These are phyloP conservation scores for Epichloe elymi DNA, from an alignment of 2,329 filamentous ascomycete genomes.

Conservation along the genomic window DNA sequence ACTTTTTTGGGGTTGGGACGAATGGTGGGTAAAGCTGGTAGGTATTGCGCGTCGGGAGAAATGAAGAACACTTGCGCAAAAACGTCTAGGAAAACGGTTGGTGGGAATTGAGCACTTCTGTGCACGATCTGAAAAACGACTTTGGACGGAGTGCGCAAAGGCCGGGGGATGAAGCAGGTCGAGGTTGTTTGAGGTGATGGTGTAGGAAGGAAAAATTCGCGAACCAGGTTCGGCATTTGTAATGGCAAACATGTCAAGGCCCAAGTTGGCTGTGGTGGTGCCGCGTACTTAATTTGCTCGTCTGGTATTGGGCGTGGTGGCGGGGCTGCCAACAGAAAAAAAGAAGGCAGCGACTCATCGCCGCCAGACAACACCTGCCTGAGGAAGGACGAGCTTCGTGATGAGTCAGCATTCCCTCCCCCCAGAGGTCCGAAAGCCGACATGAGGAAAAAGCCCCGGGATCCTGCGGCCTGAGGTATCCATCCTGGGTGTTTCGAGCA, in stretches of 20 bases:
- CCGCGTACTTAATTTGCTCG: not conserved
- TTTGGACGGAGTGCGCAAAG: not conserved
- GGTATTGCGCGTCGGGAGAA: not conserved
- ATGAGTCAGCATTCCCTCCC: not conserved
- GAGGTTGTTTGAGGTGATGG: not conserved
- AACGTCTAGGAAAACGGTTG: not conserved
- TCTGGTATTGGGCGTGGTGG: not conserved
- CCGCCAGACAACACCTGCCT: too few relatives aligned
- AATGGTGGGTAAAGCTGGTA: not conserved
- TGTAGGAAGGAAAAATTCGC: not conserved
- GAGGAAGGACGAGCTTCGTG: too few relatives aligned
- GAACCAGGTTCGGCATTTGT: not conserved
- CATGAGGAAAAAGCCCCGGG: too few relatives aligned
- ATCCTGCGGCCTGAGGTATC: conserved; percentile 4
- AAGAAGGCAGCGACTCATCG: too few relatives aligned
- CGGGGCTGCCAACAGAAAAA: too few relatives aligned
- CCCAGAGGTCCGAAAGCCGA: too few relatives aligned
- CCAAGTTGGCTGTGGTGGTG: not conserved
- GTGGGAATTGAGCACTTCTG: not conserved
- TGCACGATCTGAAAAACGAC: not conserved
- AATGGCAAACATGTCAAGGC: not conserved
- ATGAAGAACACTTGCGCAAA: not conserved
- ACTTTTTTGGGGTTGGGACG: not conserved
- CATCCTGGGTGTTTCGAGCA: not conserved
- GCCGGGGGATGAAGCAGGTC: not conserved